Base-by-base conservation (phyloP, 2,329 filamentous ascomycete species). In the Verticillium longisporum region DNA sequence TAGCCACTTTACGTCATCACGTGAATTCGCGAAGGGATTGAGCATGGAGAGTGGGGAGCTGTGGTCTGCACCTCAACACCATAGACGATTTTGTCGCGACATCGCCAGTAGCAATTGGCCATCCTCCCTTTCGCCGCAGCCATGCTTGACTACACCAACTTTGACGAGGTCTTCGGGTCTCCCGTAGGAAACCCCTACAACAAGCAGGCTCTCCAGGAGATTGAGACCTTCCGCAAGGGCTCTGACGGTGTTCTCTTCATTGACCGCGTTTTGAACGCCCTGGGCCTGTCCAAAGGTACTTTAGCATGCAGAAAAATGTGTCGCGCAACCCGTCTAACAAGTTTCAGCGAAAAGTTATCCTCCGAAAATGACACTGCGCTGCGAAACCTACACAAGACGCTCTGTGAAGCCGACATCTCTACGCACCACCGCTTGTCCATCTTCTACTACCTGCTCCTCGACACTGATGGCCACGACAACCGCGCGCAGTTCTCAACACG, bases 391-490 rank as follows among this genome's bases (percentile, higher is more conserved):
- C 88, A 93, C 74, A 79, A 86, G 63, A 84, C 87, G 62, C 87
- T 96, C 65, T 83, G 87, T 71, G 81, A 85, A 32, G 84, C 77
- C 60, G 78, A 77, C 57, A 86, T 88, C 66, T 83, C 88, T 6
- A 80, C 85, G 60, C 89, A 93, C 72, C 88, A 93, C 76, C 93
- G 93, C 73, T 86, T 92, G 66, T 91, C 91, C 18, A 82, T 95
- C 56, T 80, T 96, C 65, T 96, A 91, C 79, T 96, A 96, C 72
- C 78, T 96, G 45, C 82, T 96, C 3, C 88, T 91, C 69, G 91
- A 96, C 72, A 84, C 89, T 70, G 84, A 88, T 68, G 74, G 78
- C 45, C 74, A 77, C 33, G 78, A 82, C 58, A 78, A 80, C 21
- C 78, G 80, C 3, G 74, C 81, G 18, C 79, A 83, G 38, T 68